Evolutionary conservation across 306 rosid species (phyloP).

Genomic region (Hippophae gyantsensis): DNA sequence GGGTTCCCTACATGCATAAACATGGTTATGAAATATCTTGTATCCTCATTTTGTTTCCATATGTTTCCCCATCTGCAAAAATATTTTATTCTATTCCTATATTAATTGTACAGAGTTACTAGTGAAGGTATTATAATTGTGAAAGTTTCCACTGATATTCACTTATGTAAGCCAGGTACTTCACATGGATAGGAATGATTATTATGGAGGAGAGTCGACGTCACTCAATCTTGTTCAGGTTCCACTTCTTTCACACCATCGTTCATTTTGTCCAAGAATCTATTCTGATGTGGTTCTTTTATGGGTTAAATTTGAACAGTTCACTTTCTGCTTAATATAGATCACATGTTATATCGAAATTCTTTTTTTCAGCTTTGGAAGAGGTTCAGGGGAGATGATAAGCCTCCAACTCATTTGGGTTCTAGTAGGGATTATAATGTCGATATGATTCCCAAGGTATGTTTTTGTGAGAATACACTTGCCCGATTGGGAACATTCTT

Average conservation of each 20-base stretch:
- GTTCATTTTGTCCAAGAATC: not conserved
- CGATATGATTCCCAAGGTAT: constrained; percentile 93
- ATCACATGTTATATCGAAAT: not conserved
- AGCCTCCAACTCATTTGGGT: constrained; percentile 81
- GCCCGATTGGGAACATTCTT: not conserved
- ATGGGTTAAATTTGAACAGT: not conserved
- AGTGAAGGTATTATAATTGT: not conserved
- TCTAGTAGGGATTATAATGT: constrained; percentile 92
- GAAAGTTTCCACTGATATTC: not conserved
- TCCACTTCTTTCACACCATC: constrained; percentile 1
- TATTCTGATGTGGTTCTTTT: not conserved
- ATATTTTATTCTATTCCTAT: no score
- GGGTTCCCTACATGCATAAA: no score
- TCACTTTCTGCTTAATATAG: constrained; percentile 1
- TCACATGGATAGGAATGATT: constrained; percentile 95
- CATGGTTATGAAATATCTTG: no score
- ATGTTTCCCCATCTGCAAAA: not conserved
- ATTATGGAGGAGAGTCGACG: constrained; percentile 89
- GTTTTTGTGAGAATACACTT: not conserved
- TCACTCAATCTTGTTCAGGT: constrained; percentile 91
- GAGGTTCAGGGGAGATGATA: constrained; percentile 75
- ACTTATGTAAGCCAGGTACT: constrained; percentile 46
- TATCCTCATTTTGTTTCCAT: not conserved
- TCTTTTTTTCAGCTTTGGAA: constrained; percentile 73
- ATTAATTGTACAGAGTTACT: not conserved